Evolutionary conservation across 2,329 filamentous ascomycete species (phyloP), one percentile per base, ranked within the genome.

Genomic region (Cladosporium sp.): DNA sequence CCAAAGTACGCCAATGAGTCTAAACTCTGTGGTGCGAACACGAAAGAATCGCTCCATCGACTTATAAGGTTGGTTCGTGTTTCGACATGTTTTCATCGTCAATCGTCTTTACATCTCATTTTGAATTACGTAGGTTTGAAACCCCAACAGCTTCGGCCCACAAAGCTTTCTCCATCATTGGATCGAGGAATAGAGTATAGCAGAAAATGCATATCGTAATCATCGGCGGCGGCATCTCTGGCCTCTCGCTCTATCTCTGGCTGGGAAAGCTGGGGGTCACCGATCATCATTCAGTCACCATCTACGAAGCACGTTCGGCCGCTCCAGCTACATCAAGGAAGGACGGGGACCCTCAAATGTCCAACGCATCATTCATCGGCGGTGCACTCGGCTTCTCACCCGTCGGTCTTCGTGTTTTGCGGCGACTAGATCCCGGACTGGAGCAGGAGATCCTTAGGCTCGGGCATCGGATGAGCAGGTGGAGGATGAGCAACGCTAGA

Each of bases 201-300:
- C 14, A 9, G 25, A 25, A 25, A 3, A 60, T 60, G 55, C 56
- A 47, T 4, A 59, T 60, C 45, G 59, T 37, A 20, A 60, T 60
- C 9, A 50, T 60, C 11, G 59, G 59, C 17, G 40, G 54, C n/a
- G 59, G 59, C 12, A 59, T 60, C 39, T 60, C 59, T 12, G 59
- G 59, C 49, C 55, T 60, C n/a, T 40, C 59, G 38, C n/a, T 60
- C 20, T 60, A 60, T 19, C 59, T 60, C 14, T 60, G 55, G 55
- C 55, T 60, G 8, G n/a, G 20, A 14, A 60, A 59, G 30, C 30
- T 58, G 19, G 12, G n/a, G 2, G 36, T 60, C 30, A 55, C 59
- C n/a, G 12, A 15, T 3, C 14, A 37, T 5, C 59, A 60, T 25
- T n/a, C 34, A 12, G 34, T 59, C 49, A 59, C 39, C 25, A 55